A percentile compares a stretch with the other conserved stretches of the same genome.
Evolutionary conservation across 2,329 filamentous ascomycete genomes (phyloP).

Genomic region (Cladosporium colombiae): DNA sequence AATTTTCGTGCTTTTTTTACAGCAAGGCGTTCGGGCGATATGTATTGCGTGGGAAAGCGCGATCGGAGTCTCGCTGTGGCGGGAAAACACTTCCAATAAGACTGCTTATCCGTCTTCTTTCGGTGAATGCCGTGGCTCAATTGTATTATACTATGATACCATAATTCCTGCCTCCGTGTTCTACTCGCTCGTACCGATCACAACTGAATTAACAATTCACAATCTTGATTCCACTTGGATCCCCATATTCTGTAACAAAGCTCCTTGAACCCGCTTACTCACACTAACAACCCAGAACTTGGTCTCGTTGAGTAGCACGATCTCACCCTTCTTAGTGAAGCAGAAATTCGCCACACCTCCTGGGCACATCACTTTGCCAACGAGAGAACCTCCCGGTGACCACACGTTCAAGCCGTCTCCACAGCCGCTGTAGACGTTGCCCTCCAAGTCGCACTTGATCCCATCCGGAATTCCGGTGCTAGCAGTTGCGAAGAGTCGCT

Average conservation of each 20-base stretch:
- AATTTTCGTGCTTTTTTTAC: background rate
- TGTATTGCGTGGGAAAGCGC: background rate
- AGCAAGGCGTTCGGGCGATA: constrained; percentile 18
- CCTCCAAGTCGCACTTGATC: constrained; percentile 53
- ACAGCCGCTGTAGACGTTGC: constrained; percentile 58
- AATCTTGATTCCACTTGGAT: constrained; percentile 24
- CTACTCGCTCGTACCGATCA: background rate
- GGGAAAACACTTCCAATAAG: background rate
- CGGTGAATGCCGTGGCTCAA: background rate
- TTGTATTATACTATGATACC: background rate
- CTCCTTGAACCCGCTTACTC: constrained; percentile 26
- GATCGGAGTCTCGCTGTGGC: background rate
- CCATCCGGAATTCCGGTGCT: constrained; percentile 58
- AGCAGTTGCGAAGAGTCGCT: constrained; percentile 32
- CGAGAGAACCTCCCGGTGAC: constrained; percentile 50
- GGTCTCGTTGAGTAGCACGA: constrained; percentile 29
- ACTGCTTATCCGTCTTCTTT: background rate
- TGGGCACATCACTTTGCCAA: constrained; percentile 60
- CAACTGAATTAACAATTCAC: background rate
- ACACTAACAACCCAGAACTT: constrained; percentile 31
- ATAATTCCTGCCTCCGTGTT: background rate
- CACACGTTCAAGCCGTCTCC: constrained; percentile 59
- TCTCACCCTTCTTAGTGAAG: background rate
- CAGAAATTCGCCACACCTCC: constrained; percentile 36
- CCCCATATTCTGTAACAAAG: constrained; percentile 32